Evolutionary conservation across 768 basidiomycete species (phyloP).

Genomic region (Termitomyces sp.): DNA sequence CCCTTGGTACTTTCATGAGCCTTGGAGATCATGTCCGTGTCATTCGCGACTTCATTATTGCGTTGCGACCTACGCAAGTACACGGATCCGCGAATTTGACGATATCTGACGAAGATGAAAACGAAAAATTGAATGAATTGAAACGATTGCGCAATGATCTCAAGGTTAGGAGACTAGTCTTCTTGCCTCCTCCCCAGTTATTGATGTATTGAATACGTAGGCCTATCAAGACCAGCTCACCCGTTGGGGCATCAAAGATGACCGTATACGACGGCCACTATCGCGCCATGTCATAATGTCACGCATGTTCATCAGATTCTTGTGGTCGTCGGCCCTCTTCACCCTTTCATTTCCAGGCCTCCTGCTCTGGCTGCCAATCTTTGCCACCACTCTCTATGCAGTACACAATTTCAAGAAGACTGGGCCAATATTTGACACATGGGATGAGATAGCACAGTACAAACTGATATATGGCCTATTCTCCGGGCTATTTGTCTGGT

Average conservation of each 20-base stretch:
- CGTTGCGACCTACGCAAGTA: slow-evolving; percentile 44
- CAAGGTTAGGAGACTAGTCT: slow-evolving; percentile 35
- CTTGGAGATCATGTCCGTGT: slow-evolving; percentile 82
- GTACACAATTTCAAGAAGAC: slow-evolving; percentile 75
- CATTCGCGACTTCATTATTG: slow-evolving; percentile 69
- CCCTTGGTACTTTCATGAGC: slow-evolving; percentile 81
- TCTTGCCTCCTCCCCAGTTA: background rate
- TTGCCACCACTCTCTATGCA: slow-evolving; percentile 61
- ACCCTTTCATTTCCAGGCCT: slow-evolving; percentile 70
- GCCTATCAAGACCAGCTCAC: slow-evolving; percentile 69
- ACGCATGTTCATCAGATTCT: slow-evolving; percentile 59
- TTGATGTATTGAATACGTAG: slow-evolving; percentile 25
- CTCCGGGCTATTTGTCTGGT: slow-evolving; percentile 68
- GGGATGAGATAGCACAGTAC: slow-evolving; percentile 87
- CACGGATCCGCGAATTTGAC: slow-evolving; percentile 21
- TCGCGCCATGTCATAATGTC: slow-evolving; percentile 47
- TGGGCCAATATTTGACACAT: slow-evolving; percentile 80
- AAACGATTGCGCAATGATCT: slow-evolving; percentile 45
- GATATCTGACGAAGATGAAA: slow-evolving; percentile 14
- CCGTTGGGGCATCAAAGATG: slow-evolving; percentile 73
- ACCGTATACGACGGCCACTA: slow-evolving; percentile 69
- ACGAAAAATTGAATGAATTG: slow-evolving; percentile 19
- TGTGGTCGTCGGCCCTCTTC: slow-evolving; percentile 59
- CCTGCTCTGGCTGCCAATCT: slow-evolving; percentile 78
- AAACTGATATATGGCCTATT: slow-evolving; percentile 80